phyloP scores from a whole-genome alignment of 768 basidiomycete genomes.

The Amanita molliuscula region DNA sequence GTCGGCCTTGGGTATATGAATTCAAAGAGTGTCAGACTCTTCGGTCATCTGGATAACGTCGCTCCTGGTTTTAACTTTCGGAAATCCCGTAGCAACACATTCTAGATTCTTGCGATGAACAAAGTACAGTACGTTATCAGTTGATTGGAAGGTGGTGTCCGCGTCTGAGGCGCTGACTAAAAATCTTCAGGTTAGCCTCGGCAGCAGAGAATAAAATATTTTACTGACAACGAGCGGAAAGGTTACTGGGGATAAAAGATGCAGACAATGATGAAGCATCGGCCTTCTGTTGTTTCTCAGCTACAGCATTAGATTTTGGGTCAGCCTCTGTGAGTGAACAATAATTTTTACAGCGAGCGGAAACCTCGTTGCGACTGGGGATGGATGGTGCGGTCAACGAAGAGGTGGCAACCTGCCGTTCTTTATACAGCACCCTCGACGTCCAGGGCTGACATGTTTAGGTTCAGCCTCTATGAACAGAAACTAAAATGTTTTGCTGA shows the following conservation, averaged over 20 bases:
- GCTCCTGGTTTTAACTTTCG: constrained; percentile 1
- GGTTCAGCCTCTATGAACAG: background rate
- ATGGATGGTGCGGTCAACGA: too few species aligned
- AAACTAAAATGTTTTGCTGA: background rate
- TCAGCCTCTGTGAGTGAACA: too few species aligned
- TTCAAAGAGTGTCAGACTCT: constrained; percentile 8
- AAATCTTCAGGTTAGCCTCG: background rate
- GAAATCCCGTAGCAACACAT: constrained; percentile 8
- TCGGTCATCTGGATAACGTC: constrained; percentile 7
- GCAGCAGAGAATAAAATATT: background rate
- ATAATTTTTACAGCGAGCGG: too few species aligned
- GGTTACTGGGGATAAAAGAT: too few species aligned
- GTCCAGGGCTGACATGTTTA: too few species aligned
- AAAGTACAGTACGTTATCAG: constrained; percentile 1
- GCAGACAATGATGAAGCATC: too few species aligned
- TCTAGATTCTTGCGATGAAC: constrained; percentile 11
- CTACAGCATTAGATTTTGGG: too few species aligned
- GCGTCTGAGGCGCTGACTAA: constrained; percentile 9
- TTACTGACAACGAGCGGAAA: background rate
- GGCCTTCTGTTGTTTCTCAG: too few species aligned
- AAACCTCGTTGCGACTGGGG: too few species aligned
- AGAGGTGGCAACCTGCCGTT: too few species aligned
- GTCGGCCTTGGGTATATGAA: constrained; percentile 8
- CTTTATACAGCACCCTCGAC: too few species aligned
- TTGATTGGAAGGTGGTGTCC: constrained; percentile 11